A percentile compares a stretch with the other conserved stretches of the same genome.
These are phyloP conservation scores for Geotrichum candidum DNA, from an alignment of 1,139 yeast species.

Conservation along the genomic window DNA sequence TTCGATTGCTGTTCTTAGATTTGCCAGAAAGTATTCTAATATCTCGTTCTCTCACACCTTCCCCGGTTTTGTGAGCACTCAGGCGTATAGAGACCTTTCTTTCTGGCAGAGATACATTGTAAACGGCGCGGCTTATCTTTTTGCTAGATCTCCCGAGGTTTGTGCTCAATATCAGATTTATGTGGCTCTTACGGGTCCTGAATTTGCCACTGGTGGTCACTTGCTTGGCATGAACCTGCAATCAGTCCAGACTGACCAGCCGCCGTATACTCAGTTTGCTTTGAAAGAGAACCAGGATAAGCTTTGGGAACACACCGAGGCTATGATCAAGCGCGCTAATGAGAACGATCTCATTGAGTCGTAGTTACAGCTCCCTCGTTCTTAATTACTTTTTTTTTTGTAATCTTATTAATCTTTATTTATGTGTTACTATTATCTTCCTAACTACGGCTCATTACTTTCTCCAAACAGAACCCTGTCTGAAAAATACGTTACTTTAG, in stretches of 20 bases:
- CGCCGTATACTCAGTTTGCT: slow-evolving; percentile 17
- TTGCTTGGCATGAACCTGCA: slow-evolving; percentile 20
- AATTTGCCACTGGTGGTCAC: slow-evolving; percentile 24
- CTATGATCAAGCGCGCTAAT: slow-evolving; percentile 19
- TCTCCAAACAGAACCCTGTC: background rate
- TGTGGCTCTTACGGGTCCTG: slow-evolving; percentile 21
- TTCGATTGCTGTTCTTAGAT: slow-evolving; percentile 24
- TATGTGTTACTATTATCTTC: background rate
- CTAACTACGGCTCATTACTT: background rate
- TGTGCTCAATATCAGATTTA: slow-evolving; percentile 27
- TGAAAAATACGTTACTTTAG: background rate
- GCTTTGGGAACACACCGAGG: slow-evolving; percentile 29
- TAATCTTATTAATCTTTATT: background rate
- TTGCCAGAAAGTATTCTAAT: slow-evolving; percentile 28
- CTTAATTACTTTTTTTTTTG: background rate
- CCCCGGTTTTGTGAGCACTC: slow-evolving; percentile 32
- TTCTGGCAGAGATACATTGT: slow-evolving; percentile 19
- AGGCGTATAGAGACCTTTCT: slow-evolving; percentile 23
- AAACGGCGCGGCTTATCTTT: slow-evolving; percentile 2
- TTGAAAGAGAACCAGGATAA: slow-evolving; percentile 24
- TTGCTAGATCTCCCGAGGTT: slow-evolving; percentile 19
- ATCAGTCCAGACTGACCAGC: slow-evolving; percentile 15
- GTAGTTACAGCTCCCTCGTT: background rate
- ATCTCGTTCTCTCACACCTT: slow-evolving; percentile 27
- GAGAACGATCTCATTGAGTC: background rate